Conservation (phyloP, 768 basidiomycete species). For the Tulasnella calospora region DNA sequence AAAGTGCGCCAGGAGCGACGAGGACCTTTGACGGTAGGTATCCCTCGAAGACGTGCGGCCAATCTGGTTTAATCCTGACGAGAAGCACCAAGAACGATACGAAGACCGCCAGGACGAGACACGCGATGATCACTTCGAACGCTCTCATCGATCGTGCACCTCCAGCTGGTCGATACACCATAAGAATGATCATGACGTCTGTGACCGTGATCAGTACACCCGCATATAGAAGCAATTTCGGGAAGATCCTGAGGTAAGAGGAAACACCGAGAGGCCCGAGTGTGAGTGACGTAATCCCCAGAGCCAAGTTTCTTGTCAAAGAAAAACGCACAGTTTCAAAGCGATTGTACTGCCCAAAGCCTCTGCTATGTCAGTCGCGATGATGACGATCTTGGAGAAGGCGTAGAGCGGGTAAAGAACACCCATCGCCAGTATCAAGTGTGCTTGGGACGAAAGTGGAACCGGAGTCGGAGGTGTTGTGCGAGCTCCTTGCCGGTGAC, state of each 20-base stretch:
- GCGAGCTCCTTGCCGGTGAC: slow-evolving; percentile 37
- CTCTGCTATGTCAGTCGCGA: slow-evolving; percentile 43
- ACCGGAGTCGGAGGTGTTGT: slow-evolving; percentile 32
- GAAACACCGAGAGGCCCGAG: neutral
- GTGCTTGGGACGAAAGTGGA: slow-evolving; percentile 30
- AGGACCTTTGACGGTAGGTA: slow-evolving; percentile 36
- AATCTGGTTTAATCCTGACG: slow-evolving; percentile 38
- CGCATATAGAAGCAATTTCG: slow-evolving; percentile 35
- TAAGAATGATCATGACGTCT: slow-evolving; percentile 37
- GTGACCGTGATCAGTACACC: slow-evolving; percentile 36
- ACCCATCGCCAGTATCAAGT: slow-evolving; percentile 29
- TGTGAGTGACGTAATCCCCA: neutral
- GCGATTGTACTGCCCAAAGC: slow-evolving; percentile 44
- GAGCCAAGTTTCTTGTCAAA: neutral
- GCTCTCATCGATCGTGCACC: slow-evolving; percentile 14
- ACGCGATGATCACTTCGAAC: slow-evolving; percentile 24
- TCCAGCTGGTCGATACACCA: slow-evolving; percentile 26
- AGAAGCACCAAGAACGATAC: slow-evolving; percentile 42
- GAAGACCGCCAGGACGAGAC: slow-evolving; percentile 37
- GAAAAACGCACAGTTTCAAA: slow-evolving; percentile 37
- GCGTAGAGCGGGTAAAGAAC: slow-evolving; percentile 33
- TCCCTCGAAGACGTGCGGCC: slow-evolving; percentile 41
- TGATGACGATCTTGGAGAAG: slow-evolving; percentile 38
- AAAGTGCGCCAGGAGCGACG: slow-evolving; percentile 28
- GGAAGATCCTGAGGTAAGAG: slow-evolving; percentile 30